Evolutionary conservation across 352 stramenopile species (phyloP).

Genomic region (Phytophthora brassicae): DNA sequence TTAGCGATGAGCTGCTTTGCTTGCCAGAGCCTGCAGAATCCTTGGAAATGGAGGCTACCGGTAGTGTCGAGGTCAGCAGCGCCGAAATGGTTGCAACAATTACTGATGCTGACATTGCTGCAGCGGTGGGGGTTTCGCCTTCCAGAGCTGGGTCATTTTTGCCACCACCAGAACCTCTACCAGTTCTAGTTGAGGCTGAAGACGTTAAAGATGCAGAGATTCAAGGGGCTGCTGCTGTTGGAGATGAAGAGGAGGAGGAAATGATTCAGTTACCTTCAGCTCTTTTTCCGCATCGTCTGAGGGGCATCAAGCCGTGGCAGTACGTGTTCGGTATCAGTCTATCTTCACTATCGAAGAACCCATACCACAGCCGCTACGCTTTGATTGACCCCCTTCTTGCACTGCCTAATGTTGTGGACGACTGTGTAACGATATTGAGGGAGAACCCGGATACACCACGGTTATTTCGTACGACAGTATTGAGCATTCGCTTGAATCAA

Average conservation of each 20-base stretch:
- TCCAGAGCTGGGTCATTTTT: slow-evolving; percentile 33
- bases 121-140: slow-evolving; percentile 27
- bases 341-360: slow-evolving; percentile 74
- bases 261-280: slow-evolving; percentile 53
- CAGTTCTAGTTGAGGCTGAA: slow-evolving; percentile 19
- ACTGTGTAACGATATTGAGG: slow-evolving; percentile 74
- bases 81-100: slow-evolving; percentile 34
- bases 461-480: slow-evolving; percentile 78
- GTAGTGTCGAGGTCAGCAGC: slow-evolving; percentile 15
- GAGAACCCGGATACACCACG: slow-evolving; percentile 62
- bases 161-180: slow-evolving; percentile 16
- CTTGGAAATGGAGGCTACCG: slow-evolving; percentile 15
- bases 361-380: slow-evolving; percentile 78
- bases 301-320: slow-evolving; percentile 83
- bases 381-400: slow-evolving; percentile 74
- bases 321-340: slow-evolving; percentile 79
- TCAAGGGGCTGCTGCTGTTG: slow-evolving; percentile 9
- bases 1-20: slow-evolving; percentile 61
- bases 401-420: slow-evolving; percentile 75
- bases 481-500: slow-evolving; percentile 69
- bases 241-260: slow-evolving; percentile 30
- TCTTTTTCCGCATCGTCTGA: slow-evolving; percentile 68
- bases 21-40: slow-evolving; percentile 18
- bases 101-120: slow-evolving; percentile 38
- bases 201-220: slow-evolving; percentile 16